Base-by-base conservation (phyloP, 2,329 filamentous ascomycete species). In the Nemania abortiva region DNA sequence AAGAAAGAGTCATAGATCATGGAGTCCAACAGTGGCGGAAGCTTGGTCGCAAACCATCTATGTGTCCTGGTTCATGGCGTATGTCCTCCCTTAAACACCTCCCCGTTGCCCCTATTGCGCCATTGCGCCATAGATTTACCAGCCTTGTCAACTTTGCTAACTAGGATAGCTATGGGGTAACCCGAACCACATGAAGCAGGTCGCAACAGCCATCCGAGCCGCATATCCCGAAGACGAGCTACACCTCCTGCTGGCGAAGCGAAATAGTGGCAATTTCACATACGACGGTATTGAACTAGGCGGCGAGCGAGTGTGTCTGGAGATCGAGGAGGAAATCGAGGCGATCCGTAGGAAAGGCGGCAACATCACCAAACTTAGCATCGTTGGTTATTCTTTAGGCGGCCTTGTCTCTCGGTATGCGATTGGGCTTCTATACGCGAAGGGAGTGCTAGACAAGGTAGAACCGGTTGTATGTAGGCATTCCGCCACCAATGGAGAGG, bases 331-430 rank as follows among this genome's bases (percentile, higher is more conserved):
- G 73, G 85, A 90, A 74, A 78, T 92, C 64, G 84, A 86, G 65
- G 78, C 80, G 53, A 85, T 90, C 60, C 85, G 87, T 57, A 82
- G 82, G 50, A 83, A 85, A 31, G 95, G 94, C 24, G 88, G 91
- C 73, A 86, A 88, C 50, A 91, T 98, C 76, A 90, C 83, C 56
- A 97, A 94, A 81, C 84, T 98, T 72, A 97, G 94, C 79, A 85
- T 98, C 49, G 87, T 95, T 52, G 95, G 95, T 47, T 98, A 98
- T 80, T 97, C 94, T 0, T 85, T 98, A 1, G 95, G 95, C 54
- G 95, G 95, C 0, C 84, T 98, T 6, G 90, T 98, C 4, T 90
- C 93, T 10, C 88, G 95, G 68, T 98, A 97, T 82, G 92, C 93
- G 1, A 87, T 97, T 65, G 95, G 95, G 0, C 82, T 98, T 75